Evolutionary conservation across 2,329 filamentous ascomycete species (phyloP).

Genomic region (Falciphora oryzae): DNA sequence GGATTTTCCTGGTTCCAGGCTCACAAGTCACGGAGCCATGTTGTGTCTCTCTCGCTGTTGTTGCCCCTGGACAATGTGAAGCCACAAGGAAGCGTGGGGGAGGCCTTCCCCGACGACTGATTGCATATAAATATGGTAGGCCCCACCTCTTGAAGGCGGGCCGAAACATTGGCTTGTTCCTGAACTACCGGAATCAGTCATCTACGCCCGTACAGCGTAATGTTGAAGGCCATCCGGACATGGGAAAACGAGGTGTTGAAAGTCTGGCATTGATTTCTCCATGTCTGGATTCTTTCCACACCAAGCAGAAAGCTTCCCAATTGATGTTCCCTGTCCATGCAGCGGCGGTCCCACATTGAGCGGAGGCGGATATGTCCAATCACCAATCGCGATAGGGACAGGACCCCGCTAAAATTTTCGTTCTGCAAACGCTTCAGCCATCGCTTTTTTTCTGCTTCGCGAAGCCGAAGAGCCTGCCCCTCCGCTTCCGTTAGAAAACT

Average conservation of each 20-base stretch:
- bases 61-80: neutral
- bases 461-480: slow-evolving; percentile 1
- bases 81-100: neutral
- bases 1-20: neutral
- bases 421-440: neutral
- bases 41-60: neutral
- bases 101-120: neutral
- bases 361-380: neutral
- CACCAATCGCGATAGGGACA: neutral
- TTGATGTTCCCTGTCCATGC: neutral
- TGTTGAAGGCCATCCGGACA: neutral
- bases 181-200: neutral
- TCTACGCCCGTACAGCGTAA: neutral
- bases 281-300: neutral
- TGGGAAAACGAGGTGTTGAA: neutral
- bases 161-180: neutral
- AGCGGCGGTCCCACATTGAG: neutral
- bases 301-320: too few relatives aligned
- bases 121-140: neutral
- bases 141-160: neutral
- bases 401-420: slow-evolving; percentile 7
- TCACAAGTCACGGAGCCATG: neutral
- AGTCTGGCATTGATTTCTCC: neutral
- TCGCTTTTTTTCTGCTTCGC: slow-evolving; percentile 2
- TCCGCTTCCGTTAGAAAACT: neutral